These are phyloP conservation scores for Dimargaris xerosporica DNA, from an alignment of 192 early-diverging fungal species.

Conservation along the genomic window DNA sequence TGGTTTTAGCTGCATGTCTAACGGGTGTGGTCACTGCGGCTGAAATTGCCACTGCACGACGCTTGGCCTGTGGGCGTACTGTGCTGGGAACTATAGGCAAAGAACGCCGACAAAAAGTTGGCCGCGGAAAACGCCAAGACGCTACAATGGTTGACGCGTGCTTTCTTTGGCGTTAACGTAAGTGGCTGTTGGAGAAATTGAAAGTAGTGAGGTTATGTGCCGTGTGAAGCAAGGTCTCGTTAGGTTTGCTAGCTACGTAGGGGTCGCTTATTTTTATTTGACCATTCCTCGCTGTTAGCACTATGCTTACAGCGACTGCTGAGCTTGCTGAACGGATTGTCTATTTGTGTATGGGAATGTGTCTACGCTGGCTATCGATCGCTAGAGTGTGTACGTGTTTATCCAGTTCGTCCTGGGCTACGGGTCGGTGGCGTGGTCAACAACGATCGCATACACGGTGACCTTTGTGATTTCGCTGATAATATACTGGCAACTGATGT, in stretches of 20 bases:
- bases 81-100: too few relatives aligned
- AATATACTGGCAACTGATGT: conserved; percentile 14
- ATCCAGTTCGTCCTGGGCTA: conserved; percentile 19
- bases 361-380: conserved; percentile 14
- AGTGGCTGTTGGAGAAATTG: background rate
- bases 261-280: too few relatives aligned
- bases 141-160: conserved; percentile 31
- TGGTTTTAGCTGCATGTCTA: too few relatives aligned
- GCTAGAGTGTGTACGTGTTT: conserved; percentile 21
- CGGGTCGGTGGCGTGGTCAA: conserved; percentile 22
- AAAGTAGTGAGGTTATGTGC: background rate
- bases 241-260: background rate
- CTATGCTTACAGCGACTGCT: too few relatives aligned
- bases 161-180: conserved; percentile 35
- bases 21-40: too few relatives aligned
- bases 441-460: conserved; percentile 13
- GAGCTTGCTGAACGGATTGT: background rate
- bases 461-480: conserved; percentile 16
- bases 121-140: conserved; percentile 36
- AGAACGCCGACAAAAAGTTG: conserved; percentile 47
- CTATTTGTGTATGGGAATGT: conserved; percentile 8
- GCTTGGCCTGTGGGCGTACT: too few relatives aligned
- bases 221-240: conserved; percentile 7
- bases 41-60: too few relatives aligned
- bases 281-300: background rate